Evolutionary conservation across 2,329 filamentous ascomycete genomes (phyloP).

Genomic region (Verticillium nonalfalfae): DNA sequence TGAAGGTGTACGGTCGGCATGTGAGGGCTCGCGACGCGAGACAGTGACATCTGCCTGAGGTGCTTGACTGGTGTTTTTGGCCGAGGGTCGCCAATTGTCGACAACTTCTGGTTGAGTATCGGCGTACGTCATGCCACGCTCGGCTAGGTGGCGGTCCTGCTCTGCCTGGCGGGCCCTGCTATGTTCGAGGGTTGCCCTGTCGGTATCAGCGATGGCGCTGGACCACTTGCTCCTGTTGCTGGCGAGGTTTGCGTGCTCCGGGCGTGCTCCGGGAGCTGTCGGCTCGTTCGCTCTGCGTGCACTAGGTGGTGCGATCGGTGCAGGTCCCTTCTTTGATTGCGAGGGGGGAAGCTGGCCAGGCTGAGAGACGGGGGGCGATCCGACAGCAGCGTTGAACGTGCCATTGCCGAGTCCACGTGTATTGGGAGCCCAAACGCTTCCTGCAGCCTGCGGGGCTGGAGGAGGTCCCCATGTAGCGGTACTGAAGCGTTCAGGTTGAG

Average conservation of each 20-base stretch:
- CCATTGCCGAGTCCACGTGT: conserved; percentile 71
- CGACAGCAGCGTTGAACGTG: conserved; percentile 56
- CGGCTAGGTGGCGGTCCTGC: conserved; percentile 35
- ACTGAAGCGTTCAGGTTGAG: conserved; percentile 40
- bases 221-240: conserved; percentile 30
- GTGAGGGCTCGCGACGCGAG: conserved; percentile 26
- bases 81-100: conserved; percentile 44
- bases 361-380: conserved; percentile 20
- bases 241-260: not conserved
- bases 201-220: conserved; percentile 34
- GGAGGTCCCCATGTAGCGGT: conserved; percentile 41
- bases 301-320: conserved; percentile 35
- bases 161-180: conserved; percentile 31
- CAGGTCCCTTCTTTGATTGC: conserved; percentile 28
- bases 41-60: conserved; percentile 14
- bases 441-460: conserved; percentile 32
- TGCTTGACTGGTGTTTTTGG: not conserved
- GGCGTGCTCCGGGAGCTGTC: not conserved
- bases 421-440: conserved; percentile 72
- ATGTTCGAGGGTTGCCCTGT: conserved; percentile 35
- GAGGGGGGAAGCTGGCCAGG: conserved; percentile 21
- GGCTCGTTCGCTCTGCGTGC: conserved; percentile 10
- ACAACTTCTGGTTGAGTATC: conserved; percentile 42
- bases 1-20: conserved; percentile 17
- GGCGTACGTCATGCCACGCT: conserved; percentile 35